Evolutionary conservation across 2,329 filamentous ascomycete genomes (phyloP).

Genomic region (Ustilaginoidea virens): DNA sequence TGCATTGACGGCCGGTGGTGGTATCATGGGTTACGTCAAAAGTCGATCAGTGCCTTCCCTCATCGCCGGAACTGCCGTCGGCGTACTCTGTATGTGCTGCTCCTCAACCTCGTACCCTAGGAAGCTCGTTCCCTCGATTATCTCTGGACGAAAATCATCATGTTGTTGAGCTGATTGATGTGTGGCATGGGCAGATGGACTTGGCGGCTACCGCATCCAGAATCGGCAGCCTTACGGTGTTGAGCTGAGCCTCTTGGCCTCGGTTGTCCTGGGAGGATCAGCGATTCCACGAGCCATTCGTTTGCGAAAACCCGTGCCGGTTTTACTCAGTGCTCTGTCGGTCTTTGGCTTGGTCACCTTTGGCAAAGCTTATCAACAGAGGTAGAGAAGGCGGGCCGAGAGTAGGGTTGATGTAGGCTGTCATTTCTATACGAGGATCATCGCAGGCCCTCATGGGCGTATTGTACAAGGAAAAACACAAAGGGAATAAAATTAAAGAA

Average conservation of each 20-base stretch:
- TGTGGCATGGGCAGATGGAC: slow-evolving; percentile 46
- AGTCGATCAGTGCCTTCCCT: slow-evolving; percentile 80
- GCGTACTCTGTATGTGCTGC: slow-evolving; percentile 38
- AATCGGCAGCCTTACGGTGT: slow-evolving; percentile 64
- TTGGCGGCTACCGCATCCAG: slow-evolving; percentile 70
- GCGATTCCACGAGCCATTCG: slow-evolving; percentile 78
- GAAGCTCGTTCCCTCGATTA: too few species aligned
- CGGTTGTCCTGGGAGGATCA: slow-evolving; percentile 66
- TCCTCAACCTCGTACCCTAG: too few species aligned
- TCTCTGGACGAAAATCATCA: too few species aligned
- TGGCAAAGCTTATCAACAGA: slow-evolving; percentile 47
- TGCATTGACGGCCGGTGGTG: slow-evolving; percentile 70
- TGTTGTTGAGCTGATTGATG: too few species aligned
- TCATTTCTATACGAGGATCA: neutral
- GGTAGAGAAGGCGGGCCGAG: slow-evolving; percentile 9
- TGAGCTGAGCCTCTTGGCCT: slow-evolving; percentile 80
- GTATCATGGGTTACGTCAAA: slow-evolving; percentile 71
- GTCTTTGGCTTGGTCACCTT: slow-evolving; percentile 67
- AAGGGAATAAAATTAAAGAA: too few species aligned
- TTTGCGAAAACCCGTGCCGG: slow-evolving; percentile 69
- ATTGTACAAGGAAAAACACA: too few species aligned
- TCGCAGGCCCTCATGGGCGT: too few species aligned
- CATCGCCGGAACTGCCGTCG: slow-evolving; percentile 71
- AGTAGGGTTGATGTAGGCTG: neutral
- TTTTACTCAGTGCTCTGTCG: slow-evolving; percentile 64